Evolutionary conservation across 225 moss, liverwort and hornwort genomes (phyloP), one percentile per base, ranked within the genome.

Genomic region (Pseudisothecium myosuroides): DNA sequence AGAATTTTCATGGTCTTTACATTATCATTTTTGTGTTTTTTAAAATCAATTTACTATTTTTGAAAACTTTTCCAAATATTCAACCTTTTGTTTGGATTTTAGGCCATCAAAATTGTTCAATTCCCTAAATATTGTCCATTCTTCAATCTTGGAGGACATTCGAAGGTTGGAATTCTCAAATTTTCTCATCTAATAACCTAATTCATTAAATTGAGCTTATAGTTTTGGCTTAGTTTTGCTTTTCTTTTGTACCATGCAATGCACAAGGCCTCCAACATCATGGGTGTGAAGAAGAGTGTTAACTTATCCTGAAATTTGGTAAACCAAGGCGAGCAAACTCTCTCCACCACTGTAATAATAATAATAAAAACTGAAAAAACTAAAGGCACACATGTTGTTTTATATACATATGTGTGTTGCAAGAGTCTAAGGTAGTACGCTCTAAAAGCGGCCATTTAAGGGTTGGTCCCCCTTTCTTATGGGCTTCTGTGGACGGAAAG

Each of bases 51-150:
- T 0, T 31, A 32, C 4, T 32, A 4, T 49, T 7, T 7, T 11
- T 12, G 17, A 4, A 17, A 75, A 19, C 0, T 1, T 0, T 0
- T 32, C 7, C 20, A 32, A 31, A 50, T 50, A 20, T 19, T 32
- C 32, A 20, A 43, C 17, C 10, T 28, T 72, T 72, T 1, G 5
- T 72, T 72, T 14, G 7, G 7, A 23, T 13, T 14, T 69, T 24
- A 5, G 15, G 3, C 9, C 3, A 72, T 72, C 43, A 16, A 43
- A 43, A 28, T 72, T 16, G 17, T 13, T 29, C 6, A 43, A 45
- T 72, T 72, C 10, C 43, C 28, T 72, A 27, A 39, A 28, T 43
- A 28, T 43, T 43, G 27, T 16, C 10, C 10, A 45, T 45, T 45
- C 3, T 45, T 72, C 41, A 26, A 41, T 71, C 14, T 24, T 14